These are phyloP conservation scores for Pisolithus orientalis DNA, from an alignment of 768 basidiomycete genomes.

Conservation along the genomic window DNA sequence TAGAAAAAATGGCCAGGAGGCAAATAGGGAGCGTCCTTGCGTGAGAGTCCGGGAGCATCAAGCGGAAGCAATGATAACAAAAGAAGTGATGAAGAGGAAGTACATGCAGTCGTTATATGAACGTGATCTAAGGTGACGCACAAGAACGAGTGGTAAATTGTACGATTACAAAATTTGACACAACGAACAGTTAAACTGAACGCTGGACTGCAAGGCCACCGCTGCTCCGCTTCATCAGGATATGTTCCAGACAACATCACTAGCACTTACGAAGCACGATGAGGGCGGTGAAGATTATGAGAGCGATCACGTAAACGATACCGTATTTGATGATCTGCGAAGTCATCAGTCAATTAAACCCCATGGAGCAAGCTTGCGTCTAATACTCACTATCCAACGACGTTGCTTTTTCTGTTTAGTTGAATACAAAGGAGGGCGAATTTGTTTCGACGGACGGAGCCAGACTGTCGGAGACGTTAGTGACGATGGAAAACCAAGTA, in stretches of 20 bases:
- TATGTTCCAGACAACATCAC: conserved; percentile 5
- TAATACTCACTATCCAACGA: conserved; percentile 71
- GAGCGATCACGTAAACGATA: conserved; percentile 61
- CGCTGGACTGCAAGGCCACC: conserved; percentile 49
- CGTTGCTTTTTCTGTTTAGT: conserved; percentile 87
- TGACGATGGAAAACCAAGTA: conserved; percentile 6
- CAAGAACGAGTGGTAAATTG: conserved; percentile 18
- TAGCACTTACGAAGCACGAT: conserved; percentile 66
- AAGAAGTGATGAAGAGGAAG: conserved; percentile 4
- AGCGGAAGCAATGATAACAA: not conserved
- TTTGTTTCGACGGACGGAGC: conserved; percentile 92
- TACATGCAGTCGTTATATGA: conserved; percentile 20
- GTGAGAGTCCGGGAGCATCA: not conserved
- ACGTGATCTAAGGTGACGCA: conserved; percentile 23
- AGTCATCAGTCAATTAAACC: conserved; percentile 7
- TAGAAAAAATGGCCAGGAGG: conserved; percentile 7
- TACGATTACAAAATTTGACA: conserved; percentile 59
- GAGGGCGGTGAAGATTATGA: conserved; percentile 67
- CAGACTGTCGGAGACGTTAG: conserved; percentile 55
- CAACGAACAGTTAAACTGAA: conserved; percentile 59
- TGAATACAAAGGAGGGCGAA: conserved; percentile 85
- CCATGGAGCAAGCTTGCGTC: not conserved
- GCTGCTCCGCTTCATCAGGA: conserved; percentile 33
- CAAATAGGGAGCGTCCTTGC: not conserved
- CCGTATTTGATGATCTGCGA: conserved; percentile 80